Base-by-base conservation (phyloP, 2,329 filamentous ascomycete genomes). In the Aquanectria penicillioides region DNA sequence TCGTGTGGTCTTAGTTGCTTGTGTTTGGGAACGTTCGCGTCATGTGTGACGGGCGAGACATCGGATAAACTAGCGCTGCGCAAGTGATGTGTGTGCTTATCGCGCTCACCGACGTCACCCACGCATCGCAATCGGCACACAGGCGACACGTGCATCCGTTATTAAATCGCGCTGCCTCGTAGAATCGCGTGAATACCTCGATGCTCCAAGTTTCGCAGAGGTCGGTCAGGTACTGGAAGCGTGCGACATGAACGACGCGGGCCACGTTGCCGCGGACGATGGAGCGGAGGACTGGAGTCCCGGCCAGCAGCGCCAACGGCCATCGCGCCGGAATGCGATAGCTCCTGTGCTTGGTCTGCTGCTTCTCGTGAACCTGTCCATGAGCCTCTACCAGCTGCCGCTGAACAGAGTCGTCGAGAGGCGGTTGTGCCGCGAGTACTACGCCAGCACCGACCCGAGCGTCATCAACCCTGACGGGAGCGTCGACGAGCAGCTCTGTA, bases 401-500 rank as follows among this genome's bases (percentile, higher is more conserved):
- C 71, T 81, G 5, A 82, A 78, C 49, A 72, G 80, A 17, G 72
- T 82, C 6, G 73, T 83, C 20, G 81, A 83, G 68, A 72, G 74
- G 18, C 76, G 80, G 2, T 72, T 84, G 6, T 87, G 85, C 54
- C 71, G 76, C 20, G 80, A 83, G 17, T 79, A 84, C 67, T 87
- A 86, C 64, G 57, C 57, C 12, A 61, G 51, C 7, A 69, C 75
- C 3, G 77, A 83, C 9, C 79, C 79, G 38, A 60, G 52, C 0
- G 12, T 34, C 1, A 47, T 70, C 1, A 20, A 46, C 5, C 60
- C 70, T 0, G 74, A 76, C 48, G 80, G 79, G 5, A 70, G 70
- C 18, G 71, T 87, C 2, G 75, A 79, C 2, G 85, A 87, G 69
- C 71, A 76, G 56, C 67, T 84, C 4, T 87, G 85, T 71, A 87